Percentiles rank a stretch among this genome's conserved stretches.
These are phyloP conservation scores for Suhomyces guaymorum DNA, from an alignment of 1,139 yeast species.

Conservation along the genomic window DNA sequence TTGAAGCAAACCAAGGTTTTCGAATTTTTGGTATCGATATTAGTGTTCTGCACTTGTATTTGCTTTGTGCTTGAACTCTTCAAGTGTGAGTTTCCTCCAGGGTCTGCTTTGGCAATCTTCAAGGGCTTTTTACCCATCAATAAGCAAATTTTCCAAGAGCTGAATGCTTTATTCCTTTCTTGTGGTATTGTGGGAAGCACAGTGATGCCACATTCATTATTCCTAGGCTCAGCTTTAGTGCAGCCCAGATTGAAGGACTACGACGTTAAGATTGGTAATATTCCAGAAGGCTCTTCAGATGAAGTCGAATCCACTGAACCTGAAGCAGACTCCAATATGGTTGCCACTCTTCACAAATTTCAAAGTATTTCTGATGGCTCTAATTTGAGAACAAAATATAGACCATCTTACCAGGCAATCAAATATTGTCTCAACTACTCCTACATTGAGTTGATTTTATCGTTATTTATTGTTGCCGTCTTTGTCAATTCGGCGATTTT, in stretches of 20 bases:
- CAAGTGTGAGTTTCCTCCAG: conserved; percentile 47
- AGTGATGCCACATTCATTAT: conserved; percentile 81
- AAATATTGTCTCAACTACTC: conserved; percentile 67
- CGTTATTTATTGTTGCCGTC: conserved; percentile 71
- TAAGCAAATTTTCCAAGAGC: conserved; percentile 49
- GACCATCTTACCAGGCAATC: conserved; percentile 66
- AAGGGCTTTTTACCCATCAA: conserved; percentile 62
- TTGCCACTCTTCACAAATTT: conserved; percentile 31
- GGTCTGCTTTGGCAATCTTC: conserved; percentile 39
- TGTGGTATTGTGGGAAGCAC: conserved; percentile 81
- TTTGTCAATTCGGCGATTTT: conserved; percentile 79
- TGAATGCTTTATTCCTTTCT: conserved; percentile 63
- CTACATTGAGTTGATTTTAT: conserved; percentile 60
- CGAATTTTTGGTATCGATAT: conserved; percentile 61
- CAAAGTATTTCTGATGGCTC: conserved; percentile 42
- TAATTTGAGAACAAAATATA: conserved; percentile 36
- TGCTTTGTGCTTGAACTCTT: conserved; percentile 65
- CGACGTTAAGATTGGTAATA: conserved; percentile 50
- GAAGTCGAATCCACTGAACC: conserved; percentile 13
- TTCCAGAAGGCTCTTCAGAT: conserved; percentile 6
- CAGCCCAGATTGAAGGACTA: conserved; percentile 71
- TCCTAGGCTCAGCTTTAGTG: conserved; percentile 73
- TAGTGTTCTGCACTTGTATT: conserved; percentile 64
- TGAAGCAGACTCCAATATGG: conserved; percentile 20
- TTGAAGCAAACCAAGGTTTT: conserved; percentile 65